These are phyloP conservation scores for Sphaerobolus stellatus DNA, from an alignment of 1,284 basidiomycete genomes.

Conservation along the genomic window DNA sequence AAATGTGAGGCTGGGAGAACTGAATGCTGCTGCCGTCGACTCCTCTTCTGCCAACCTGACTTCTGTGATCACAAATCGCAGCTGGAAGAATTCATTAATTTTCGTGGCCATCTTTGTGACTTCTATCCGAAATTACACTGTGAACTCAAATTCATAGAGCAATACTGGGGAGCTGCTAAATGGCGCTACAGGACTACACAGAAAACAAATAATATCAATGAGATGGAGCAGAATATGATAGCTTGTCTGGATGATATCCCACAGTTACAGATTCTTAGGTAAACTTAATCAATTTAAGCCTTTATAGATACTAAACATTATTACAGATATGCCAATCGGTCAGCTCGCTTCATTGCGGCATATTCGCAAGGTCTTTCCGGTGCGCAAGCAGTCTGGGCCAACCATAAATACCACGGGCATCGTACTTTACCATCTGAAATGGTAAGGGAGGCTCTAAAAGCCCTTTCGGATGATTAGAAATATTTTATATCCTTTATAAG, in stretches of 20 bases:
- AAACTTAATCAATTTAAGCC: too few species aligned
- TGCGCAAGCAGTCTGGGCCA: slow-evolving; percentile 13
- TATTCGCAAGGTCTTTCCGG: slow-evolving; percentile 22
- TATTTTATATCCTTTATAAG: neutral
- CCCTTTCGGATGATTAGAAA: neutral
- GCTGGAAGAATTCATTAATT: neutral
- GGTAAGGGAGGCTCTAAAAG: neutral
- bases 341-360: slow-evolving; percentile 24
- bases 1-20: neutral
- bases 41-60: too few species aligned
- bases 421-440: neutral
- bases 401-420: slow-evolving; percentile 14
- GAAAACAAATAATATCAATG: too few species aligned
- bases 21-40: neutral
- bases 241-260: too few species aligned
- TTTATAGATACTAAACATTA: neutral
- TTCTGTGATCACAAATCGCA: neutral
- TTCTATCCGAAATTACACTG: too few species aligned
- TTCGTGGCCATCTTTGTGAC: too few species aligned
- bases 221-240: too few species aligned
- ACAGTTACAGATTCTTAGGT: too few species aligned
- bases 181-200: neutral
- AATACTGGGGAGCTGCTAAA: neutral
- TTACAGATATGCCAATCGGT: slow-evolving; percentile 13
- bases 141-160: too few species aligned